Percentiles rank a stretch among this genome's conserved stretches.
Evolutionary conservation across 2,329 filamentous ascomycete genomes (phyloP).

Genomic region (Alternaria burnsii): DNA sequence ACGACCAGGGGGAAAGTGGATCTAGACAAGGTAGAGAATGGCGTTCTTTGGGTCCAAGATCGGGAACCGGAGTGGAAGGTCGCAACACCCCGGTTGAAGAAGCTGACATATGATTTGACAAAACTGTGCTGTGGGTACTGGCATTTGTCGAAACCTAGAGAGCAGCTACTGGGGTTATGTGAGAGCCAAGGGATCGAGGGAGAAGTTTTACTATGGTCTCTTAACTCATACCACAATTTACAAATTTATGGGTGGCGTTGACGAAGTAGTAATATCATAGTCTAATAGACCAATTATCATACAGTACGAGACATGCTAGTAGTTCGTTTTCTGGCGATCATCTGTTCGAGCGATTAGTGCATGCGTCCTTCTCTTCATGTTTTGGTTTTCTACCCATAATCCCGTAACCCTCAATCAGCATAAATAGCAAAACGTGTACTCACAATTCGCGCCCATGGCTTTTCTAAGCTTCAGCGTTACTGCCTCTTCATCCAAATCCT

Average conservation of each 20-base stretch:
- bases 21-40: too few species aligned
- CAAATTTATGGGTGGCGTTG: too few species aligned
- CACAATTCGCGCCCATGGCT: constrained; percentile 76
- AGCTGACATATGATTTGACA: constrained; percentile 8
- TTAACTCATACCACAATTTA: neutral
- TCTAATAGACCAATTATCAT: neutral
- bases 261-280: neutral
- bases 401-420: neutral
- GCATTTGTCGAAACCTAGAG: neutral
- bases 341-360: constrained; percentile 17
- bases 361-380: neutral
- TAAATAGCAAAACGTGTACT: constrained; percentile 42
- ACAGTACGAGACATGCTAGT: constrained; percentile 15
- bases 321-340: constrained; percentile 33
- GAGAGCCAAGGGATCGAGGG: neutral
- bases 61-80: constrained; percentile 7
- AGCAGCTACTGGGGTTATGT: neutral
- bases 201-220: neutral
- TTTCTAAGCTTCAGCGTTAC: constrained; percentile 69
- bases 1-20: too few species aligned
- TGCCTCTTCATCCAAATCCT: constrained; percentile 68
- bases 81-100: constrained; percentile 9
- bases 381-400: neutral
- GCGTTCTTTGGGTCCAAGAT: neutral
- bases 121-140: neutral